Percentiles rank a stretch among this genome's conserved stretches.
Conservation (phyloP, 805 yeast species). For the Candida coleopterorum region DNA sequence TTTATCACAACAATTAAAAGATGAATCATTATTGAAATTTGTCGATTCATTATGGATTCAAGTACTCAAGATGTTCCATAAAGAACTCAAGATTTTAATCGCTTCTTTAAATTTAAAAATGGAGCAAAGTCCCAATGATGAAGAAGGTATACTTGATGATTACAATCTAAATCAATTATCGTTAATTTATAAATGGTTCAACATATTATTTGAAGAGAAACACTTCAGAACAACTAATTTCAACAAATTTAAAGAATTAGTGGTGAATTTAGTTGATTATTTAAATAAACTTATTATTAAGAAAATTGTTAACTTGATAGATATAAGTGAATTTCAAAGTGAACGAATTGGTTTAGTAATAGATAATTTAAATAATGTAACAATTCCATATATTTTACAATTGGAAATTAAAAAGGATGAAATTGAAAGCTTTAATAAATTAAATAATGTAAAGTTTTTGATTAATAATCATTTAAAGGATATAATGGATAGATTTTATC, state of each 20-base stretch:
- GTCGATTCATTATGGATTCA: constrained; percentile 19
- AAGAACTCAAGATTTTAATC: constrained; percentile 15
- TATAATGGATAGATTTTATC: constrained; percentile 46
- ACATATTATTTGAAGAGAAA: constrained; percentile 15
- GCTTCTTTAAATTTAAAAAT: constrained; percentile 13
- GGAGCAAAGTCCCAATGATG: constrained; percentile 7
- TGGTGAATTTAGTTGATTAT: constrained; percentile 23
- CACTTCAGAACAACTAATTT: constrained; percentile 23
- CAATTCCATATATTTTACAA: constrained; percentile 15
- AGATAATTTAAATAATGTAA: constrained; percentile 18
- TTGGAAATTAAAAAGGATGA: constrained; percentile 15
- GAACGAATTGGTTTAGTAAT: constrained; percentile 25
- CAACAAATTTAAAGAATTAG: constrained; percentile 21
- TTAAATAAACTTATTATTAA: constrained; percentile 25
- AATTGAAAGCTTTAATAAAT: constrained; percentile 21
- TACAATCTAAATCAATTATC: constrained; percentile 15
- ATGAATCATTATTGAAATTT: constrained; percentile 12
- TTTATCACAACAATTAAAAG: constrained; percentile 13
- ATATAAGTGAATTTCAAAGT: constrained; percentile 34
- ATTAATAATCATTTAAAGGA: constrained; percentile 38
- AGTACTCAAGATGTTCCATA: constrained; percentile 13
- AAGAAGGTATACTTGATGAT: constrained; percentile 15
- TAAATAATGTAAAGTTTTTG: constrained; percentile 28
- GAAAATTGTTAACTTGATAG: constrained; percentile 20
- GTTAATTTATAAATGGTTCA: constrained; percentile 20